A percentile compares a stretch with the other conserved stretches of the same genome.
Conservation (phyloP, 306 rosid species). For the Vicia villosa region DNA sequence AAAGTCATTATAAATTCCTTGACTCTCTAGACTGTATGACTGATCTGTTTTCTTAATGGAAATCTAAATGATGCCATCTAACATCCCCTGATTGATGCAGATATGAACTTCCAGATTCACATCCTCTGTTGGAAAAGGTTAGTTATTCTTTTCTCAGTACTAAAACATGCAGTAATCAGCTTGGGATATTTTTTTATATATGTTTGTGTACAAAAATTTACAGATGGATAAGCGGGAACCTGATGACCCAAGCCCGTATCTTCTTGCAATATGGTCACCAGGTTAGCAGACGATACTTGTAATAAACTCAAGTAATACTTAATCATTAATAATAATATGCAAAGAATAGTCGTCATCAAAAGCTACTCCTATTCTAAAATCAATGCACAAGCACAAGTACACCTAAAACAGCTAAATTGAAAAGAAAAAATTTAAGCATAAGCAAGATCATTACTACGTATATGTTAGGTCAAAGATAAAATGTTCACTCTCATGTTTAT, state of each 20-base stretch:
- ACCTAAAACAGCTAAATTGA: slow-evolving; percentile 24
- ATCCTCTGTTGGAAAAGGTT: slow-evolving; percentile 81
- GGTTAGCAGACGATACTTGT: slow-evolving; percentile 53
- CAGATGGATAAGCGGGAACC: slow-evolving; percentile 88
- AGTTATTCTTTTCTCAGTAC: slow-evolving; percentile 37
- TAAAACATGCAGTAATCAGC: slow-evolving; percentile 26
- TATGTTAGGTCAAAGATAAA: slow-evolving; percentile 19
- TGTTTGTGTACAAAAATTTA: slow-evolving; percentile 32
- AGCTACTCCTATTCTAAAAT: slow-evolving; percentile 18
- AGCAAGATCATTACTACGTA: slow-evolving; percentile 24
- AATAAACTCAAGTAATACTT: slow-evolving; percentile 20
- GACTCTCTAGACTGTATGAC: slow-evolving; percentile 19
- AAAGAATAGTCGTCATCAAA: slow-evolving; percentile 14
- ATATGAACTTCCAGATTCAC: slow-evolving; percentile 97
- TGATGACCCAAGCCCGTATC: slow-evolving; percentile 96
- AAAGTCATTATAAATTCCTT: slow-evolving; percentile 17
- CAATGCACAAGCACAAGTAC: slow-evolving; percentile 26
- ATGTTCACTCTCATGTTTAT: slow-evolving; percentile 24
- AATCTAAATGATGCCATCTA: slow-evolving; percentile 26
- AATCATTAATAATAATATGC: not conserved
- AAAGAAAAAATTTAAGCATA: slow-evolving; percentile 11
- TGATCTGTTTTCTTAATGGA: slow-evolving; percentile 29
- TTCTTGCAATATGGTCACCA: slow-evolving; percentile 97
- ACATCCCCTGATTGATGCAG: slow-evolving; percentile 57
- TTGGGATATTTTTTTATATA: slow-evolving; percentile 11